Evolutionary conservation across 2,329 filamentous ascomycete species (phyloP).

Genomic region (Ascochyta koolunga): DNA sequence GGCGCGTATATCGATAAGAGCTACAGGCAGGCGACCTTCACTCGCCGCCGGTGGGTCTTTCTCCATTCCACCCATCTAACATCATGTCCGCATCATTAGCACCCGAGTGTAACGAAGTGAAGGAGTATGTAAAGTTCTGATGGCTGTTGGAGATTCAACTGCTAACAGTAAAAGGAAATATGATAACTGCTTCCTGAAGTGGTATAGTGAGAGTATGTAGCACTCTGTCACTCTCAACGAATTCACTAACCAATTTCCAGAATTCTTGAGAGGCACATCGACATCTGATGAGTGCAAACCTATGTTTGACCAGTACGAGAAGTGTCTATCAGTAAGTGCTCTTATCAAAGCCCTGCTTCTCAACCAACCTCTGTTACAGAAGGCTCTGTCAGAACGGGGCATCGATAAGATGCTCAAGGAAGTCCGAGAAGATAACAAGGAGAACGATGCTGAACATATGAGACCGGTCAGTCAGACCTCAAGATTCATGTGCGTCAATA

Average conservation of each 20-base stretch:
- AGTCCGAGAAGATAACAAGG: constrained; percentile 84
- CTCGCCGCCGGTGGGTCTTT: constrained; percentile 14
- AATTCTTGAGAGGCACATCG: constrained; percentile 86
- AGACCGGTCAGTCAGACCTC: constrained; percentile 32
- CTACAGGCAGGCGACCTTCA: constrained; percentile 23
- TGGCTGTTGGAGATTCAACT: neutral
- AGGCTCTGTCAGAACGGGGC: constrained; percentile 83
- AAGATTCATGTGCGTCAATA: too few relatives aligned
- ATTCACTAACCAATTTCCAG: constrained; percentile 45
- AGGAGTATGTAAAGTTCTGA: constrained; percentile 71
- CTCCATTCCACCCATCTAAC: constrained; percentile 12
- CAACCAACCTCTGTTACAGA: constrained; percentile 57
- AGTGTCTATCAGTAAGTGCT: constrained; percentile 76
- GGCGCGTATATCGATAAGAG: constrained; percentile 41
- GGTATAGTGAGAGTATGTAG: constrained; percentile 94
- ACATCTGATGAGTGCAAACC: constrained; percentile 84
- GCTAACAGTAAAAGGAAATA: constrained; percentile 69
- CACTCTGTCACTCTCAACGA: too few relatives aligned
- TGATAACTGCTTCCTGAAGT: constrained; percentile 96
- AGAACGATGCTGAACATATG: constrained; percentile 78
- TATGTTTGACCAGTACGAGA: constrained; percentile 87
- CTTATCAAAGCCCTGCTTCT: too few relatives aligned
- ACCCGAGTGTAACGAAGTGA: constrained; percentile 92
- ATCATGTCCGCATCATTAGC: constrained; percentile 92
- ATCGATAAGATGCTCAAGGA: constrained; percentile 94